phyloP scores from a whole-genome alignment of 495 filamentous ascomycete species.

The Penicillium simplicissimum region DNA sequence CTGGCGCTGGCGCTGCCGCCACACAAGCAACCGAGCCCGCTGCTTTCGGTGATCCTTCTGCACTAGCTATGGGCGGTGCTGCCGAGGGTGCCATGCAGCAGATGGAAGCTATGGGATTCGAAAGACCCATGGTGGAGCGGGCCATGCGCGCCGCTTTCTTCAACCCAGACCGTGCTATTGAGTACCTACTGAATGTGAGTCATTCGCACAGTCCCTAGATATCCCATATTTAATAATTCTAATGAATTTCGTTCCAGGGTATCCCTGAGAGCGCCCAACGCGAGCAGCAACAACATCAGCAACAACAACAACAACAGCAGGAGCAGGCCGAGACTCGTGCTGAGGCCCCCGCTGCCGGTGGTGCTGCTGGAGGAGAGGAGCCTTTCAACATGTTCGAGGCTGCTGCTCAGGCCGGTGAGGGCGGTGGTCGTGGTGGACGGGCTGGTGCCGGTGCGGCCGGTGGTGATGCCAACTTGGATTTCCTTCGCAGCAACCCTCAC shows the following conservation, averaged over 20 bases:
- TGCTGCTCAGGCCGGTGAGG: slow-evolving; percentile 71
- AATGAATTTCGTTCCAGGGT: slow-evolving; percentile 55
- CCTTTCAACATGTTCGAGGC: slow-evolving; percentile 93
- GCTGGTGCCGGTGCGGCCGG: slow-evolving; percentile 53
- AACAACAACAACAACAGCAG: slow-evolving; percentile 22
- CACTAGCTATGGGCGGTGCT: slow-evolving; percentile 79
- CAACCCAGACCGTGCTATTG: slow-evolving; percentile 96
- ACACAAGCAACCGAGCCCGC: slow-evolving; percentile 40
- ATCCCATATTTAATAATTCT: neutral
- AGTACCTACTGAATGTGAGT: slow-evolving; percentile 87
- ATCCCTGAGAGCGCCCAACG: slow-evolving; percentile 82
- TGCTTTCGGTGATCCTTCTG: slow-evolving; percentile 72
- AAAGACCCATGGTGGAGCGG: slow-evolving; percentile 78
- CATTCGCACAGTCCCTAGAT: neutral
- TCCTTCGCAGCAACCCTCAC: slow-evolving; percentile 92
- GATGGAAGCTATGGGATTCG: slow-evolving; percentile 97
- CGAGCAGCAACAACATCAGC: slow-evolving; percentile 54
- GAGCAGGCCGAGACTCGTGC: slow-evolving; percentile 30
- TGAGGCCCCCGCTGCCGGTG: slow-evolving; percentile 40
- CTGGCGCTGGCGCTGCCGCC: slow-evolving; percentile 62
- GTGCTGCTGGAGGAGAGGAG: slow-evolving; percentile 55
- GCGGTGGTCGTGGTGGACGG: slow-evolving; percentile 52
- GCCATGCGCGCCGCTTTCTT: slow-evolving; percentile 95
- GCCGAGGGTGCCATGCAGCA: slow-evolving; percentile 84
- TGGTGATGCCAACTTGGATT: slow-evolving; percentile 76